Base-by-base conservation (phyloP, 2,329 filamentous ascomycete genomes). In the Exophiala phaeomuriformis region DNA sequence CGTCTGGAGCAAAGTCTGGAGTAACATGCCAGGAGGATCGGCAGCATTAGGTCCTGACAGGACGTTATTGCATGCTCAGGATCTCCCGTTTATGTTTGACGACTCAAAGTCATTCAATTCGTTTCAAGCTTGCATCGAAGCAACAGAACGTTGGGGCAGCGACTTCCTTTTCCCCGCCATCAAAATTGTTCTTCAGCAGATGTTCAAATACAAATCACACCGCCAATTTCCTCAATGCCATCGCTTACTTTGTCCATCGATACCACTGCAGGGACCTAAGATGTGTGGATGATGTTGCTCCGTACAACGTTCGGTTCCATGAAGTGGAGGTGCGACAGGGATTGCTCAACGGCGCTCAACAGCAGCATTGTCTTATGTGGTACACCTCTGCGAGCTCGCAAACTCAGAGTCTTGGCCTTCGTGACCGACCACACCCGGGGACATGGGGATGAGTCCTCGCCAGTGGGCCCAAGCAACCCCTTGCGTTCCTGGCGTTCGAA, bases 61-160 rank as follows among this genome's bases (percentile, higher is more conserved):
- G 57, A 10, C 45, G 51, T 5, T 63, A 59, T 47, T 60, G 48
- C 39, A 56, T 61, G 47, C 57, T 57, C 3, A 53, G 57, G 12
- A 55, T 63, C 35, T 58, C 59, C 42, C 52, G 36, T 63, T 63
- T 47, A 56, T 60, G 39, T 57, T 63, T 30, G 40, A 61, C 5
- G 55, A 60, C 37, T 12, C 48, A 1, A 39, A 53, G 31, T 42
- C 51, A 6, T 61, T 60, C 52, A 51, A 45, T 10, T 51, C 57
- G 51, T 63, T 60, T 43, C 55, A 60, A 33, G 57, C 42, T 7
- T 63, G 59, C 55, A 57, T 63, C 12, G 55, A 61, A 40, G 59
- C 61, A n/a, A 60, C 61, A 32, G 59, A 63, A 47, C 42, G 56
- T n/a, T 61, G 59, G 59, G 61, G 52, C 28, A 51, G 47, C 4